These are phyloP conservation scores for Naumovozyma baii DNA, from an alignment of 805 yeast species.

Conservation along the genomic window DNA sequence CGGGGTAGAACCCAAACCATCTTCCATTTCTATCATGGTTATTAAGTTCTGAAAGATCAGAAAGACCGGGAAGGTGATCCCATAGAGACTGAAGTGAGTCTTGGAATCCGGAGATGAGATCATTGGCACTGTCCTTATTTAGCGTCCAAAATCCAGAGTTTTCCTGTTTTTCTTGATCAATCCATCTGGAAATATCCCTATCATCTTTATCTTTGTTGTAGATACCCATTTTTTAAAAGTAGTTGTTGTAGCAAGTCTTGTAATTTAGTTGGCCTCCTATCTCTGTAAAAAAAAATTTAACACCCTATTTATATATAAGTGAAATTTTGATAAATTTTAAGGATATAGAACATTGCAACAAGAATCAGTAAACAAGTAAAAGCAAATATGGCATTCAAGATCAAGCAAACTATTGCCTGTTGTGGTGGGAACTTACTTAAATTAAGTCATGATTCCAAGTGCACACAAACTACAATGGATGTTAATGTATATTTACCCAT, in stretches of 20 bases:
- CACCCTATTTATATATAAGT: too few relatives aligned
- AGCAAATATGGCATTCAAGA: conserved; percentile 42
- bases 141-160: neutral
- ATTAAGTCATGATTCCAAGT: conserved; percentile 59
- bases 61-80: neutral
- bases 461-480: conserved; percentile 65
- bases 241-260: neutral
- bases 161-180: neutral
- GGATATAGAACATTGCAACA: too few relatives aligned
- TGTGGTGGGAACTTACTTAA: conserved; percentile 74
- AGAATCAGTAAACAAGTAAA: too few relatives aligned
- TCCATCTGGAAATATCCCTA: neutral
- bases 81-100: neutral
- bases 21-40: too few relatives aligned
- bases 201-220: neutral
- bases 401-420: conserved; percentile 42
- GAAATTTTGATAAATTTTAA: too few relatives aligned
- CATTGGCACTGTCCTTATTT: neutral
- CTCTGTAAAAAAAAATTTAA: too few relatives aligned
- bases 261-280: too few relatives aligned
- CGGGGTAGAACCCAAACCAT: neutral
- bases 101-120: neutral
- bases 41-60: neutral
- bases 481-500: conserved; percentile 78
- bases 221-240: neutral